phyloP scores from a whole-genome alignment of 176 grass and related monocot species.

The Oryza nivara region DNA sequence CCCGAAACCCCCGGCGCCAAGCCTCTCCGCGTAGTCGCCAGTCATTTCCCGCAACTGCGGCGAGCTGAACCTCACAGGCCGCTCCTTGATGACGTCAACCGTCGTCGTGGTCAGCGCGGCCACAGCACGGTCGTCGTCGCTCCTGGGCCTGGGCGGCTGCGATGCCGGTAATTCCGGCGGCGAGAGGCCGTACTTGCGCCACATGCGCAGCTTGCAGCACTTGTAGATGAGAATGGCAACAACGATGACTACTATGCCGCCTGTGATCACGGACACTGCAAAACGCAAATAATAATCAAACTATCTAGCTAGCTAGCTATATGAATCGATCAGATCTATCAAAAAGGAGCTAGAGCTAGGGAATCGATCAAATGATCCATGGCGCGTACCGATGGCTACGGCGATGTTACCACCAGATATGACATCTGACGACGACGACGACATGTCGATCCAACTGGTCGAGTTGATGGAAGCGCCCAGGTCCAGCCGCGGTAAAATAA shows the following conservation, averaged over 20 bases:
- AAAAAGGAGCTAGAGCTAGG: no score
- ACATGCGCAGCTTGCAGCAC: constrained; percentile 29
- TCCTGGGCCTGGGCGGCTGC: background rate
- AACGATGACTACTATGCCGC: background rate
- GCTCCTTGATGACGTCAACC: constrained; percentile 33
- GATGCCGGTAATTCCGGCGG: background rate
- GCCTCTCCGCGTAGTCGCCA: constrained; percentile 19
- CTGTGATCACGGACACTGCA: constrained; percentile 29
- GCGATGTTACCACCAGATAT: background rate
- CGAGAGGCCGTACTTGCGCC: background rate
- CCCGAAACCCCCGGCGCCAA: constrained; percentile 48
- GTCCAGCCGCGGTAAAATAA: no score
- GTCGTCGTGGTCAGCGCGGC: background rate
- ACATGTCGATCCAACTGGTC: background rate
- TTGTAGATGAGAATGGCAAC: constrained; percentile 31
- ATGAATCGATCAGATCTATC: no score
- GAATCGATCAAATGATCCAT: background rate
- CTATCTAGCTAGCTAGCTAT: no score
- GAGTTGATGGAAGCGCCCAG: no score
- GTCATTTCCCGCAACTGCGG: constrained; percentile 31
- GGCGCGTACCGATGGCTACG: background rate
- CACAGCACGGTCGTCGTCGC: background rate
- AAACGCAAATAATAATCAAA: no score
- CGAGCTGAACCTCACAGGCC: constrained; percentile 28
- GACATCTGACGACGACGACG: background rate